Conservation (phyloP, 2,329 filamentous ascomycete species). For the Diaporthe sp. region DNA sequence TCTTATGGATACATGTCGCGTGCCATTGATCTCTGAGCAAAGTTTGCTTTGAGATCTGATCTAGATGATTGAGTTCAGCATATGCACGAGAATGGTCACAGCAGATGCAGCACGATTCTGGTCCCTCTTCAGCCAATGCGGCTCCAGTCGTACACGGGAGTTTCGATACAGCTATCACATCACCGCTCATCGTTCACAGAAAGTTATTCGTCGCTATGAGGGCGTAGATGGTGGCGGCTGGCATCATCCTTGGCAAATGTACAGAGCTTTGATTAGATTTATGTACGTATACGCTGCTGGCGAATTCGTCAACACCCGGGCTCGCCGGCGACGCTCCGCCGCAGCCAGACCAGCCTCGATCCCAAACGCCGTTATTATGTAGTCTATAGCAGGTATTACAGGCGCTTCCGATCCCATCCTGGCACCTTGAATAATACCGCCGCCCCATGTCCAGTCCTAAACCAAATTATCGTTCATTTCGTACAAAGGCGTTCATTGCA, state of each 20-base stretch:
- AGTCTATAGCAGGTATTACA: neutral
- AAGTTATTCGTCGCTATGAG: neutral
- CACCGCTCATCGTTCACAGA: neutral
- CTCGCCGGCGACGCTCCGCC: neutral
- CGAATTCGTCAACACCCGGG: neutral
- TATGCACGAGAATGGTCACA: neutral
- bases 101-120: slow-evolving; percentile 11
- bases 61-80: neutral
- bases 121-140: neutral
- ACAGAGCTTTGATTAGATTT: slow-evolving; percentile 18
- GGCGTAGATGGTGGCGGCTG: neutral
- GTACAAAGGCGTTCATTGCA: slow-evolving; percentile 22
- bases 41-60: neutral
- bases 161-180: neutral
- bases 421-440: neutral
- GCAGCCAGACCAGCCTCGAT: neutral
- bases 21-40: neutral
- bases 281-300: neutral
- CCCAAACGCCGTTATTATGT: slow-evolving; percentile 3
- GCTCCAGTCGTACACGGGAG: neutral
- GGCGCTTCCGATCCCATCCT: neutral
- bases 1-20: neutral
- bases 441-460: neutral
- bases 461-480: neutral
- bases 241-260: neutral